These are phyloP conservation scores for Naumovozyma dairenensis DNA, from an alignment of 805 yeast species.

Conservation along the genomic window DNA sequence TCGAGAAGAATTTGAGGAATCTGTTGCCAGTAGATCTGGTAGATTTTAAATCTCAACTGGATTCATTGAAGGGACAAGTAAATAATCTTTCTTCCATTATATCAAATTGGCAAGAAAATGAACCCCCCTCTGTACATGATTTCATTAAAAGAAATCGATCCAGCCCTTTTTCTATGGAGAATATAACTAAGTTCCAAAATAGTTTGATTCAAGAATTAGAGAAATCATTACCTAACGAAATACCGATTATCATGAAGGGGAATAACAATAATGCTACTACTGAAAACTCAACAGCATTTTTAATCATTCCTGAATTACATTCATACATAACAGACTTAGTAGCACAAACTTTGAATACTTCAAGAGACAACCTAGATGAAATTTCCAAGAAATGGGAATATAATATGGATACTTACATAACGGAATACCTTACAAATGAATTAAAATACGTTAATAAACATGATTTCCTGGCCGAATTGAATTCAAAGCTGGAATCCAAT, in stretches of 20 bases:
- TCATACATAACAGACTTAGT: conserved; percentile 14
- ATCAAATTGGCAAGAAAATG: conserved; percentile 5
- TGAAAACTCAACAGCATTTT: conserved; percentile 15
- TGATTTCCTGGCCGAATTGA: conserved; percentile 21
- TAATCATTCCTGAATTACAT: conserved; percentile 26
- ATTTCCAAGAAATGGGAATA: conserved; percentile 9
- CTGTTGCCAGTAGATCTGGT: conserved; percentile 21
- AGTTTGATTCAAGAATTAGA: conserved; percentile 14
- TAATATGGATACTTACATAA: conserved; percentile 24
- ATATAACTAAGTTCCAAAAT: conserved; percentile 20
- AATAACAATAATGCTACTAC: too few species aligned
- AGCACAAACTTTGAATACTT: conserved; percentile 4
- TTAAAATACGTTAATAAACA: conserved; percentile 24
- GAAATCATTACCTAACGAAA: conserved; percentile 20
- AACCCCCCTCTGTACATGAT: neutral
- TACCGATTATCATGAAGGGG: conserved; percentile 22
- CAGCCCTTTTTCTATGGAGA: too few species aligned
- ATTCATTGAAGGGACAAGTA: conserved; percentile 14
- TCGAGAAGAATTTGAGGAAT: conserved; percentile 25
- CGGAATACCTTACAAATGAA: conserved; percentile 24
- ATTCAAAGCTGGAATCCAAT: conserved; percentile 17
- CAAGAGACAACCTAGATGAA: neutral
- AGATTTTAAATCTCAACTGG: conserved; percentile 17
- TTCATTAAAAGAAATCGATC: neutral
- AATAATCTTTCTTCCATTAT: conserved; percentile 10